Evolutionary conservation across 2,329 filamentous ascomycete genomes (phyloP), one percentile per base, ranked within the genome.

Genomic region (Diplodia seriata): DNA sequence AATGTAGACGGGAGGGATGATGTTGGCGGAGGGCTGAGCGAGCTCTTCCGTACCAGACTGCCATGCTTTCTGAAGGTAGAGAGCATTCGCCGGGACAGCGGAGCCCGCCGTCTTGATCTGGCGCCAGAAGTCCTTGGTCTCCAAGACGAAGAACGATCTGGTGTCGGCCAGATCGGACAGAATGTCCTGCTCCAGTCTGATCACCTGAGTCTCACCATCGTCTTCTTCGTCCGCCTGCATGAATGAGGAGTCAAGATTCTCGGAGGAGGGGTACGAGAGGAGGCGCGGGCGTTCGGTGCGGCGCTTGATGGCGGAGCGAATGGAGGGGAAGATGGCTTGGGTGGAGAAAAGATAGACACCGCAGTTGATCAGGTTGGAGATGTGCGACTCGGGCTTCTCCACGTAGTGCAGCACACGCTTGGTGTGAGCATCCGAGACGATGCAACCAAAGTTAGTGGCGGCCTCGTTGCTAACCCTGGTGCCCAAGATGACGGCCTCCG

Each of bases 21-120:
- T 94, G 82, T 92, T 94, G 67, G 92, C 89, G 40, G 92, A 95
- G 36, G 94, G 91, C 71, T 89, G 83, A 14, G 92, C 89, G 64
- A 98, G 90, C 83, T 97, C 94, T 65, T 89, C 85, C 49, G 92
- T 93, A 72, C 89, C 89, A 54, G 85, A 87, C 81, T 98, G 94
- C 84, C 91, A 91, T 23, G 95, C 94, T 84, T 97, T 93, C 79
- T 96, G 93, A 66, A 99, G 88, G 82, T 99, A 99, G 40, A 99
- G 87, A 15, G 95, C 95, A 76, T 98, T 98, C 71, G 95, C 95
- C 18, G 95, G 95, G 33, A 99, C 93, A 61, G 95, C 95, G 6
- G 94, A 98, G 69, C 95, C 95, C 69, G 95, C 95, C 1, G 95
- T 97, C 87, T 99, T 99, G 87, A 99, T 98, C 85, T 99, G 95